A percentile compares a stretch with the other conserved stretches of the same genome.
These are phyloP conservation scores for Capronia americana DNA, from an alignment of 2,329 filamentous ascomycete species.

Conservation along the genomic window DNA sequence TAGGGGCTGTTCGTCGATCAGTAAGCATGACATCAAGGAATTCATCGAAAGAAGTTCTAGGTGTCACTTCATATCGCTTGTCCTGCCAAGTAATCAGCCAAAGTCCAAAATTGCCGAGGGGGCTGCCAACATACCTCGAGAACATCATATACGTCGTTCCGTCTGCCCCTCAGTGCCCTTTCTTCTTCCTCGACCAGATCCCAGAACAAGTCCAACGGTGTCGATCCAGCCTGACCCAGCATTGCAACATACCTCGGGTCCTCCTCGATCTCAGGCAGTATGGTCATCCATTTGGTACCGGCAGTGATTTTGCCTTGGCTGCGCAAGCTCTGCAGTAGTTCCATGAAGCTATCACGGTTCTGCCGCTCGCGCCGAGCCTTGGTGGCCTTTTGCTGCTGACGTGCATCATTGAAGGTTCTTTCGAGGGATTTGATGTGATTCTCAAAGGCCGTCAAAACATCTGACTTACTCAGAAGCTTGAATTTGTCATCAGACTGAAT, in stretches of 20 bases:
- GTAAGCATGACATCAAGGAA: slow-evolving; percentile 81
- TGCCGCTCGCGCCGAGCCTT: slow-evolving; percentile 84
- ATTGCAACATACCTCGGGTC: slow-evolving; percentile 85
- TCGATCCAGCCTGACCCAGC: slow-evolving; percentile 82
- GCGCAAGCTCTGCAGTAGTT: slow-evolving; percentile 76
- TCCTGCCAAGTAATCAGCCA: slow-evolving; percentile 64
- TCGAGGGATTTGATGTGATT: slow-evolving; percentile 93
- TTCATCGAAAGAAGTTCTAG: slow-evolving; percentile 85
- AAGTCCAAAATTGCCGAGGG: slow-evolving; percentile 4
- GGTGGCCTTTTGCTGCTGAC: slow-evolving; percentile 83
- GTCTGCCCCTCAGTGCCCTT: slow-evolving; percentile 76
- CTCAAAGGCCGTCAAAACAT: slow-evolving; percentile 91
- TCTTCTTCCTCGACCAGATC: slow-evolving; percentile 95
- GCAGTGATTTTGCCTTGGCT: slow-evolving; percentile 83
- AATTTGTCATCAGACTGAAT: slow-evolving; percentile 86
- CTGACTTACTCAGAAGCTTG: slow-evolving; percentile 81
- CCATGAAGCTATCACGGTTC: slow-evolving; percentile 79
- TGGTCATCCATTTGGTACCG: slow-evolving; percentile 85
- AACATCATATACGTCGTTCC: slow-evolving; percentile 85
- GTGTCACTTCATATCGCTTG: slow-evolving; percentile 86
- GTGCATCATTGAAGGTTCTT: slow-evolving; percentile 85
- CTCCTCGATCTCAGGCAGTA: slow-evolving; percentile 74
- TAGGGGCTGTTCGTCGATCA: slow-evolving; percentile 86
- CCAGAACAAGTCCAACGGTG: slow-evolving; percentile 92
- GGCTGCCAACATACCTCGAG: slow-evolving; percentile 71